Evolutionary conservation across 1,284 basidiomycete genomes (phyloP), one percentile per base, ranked within the genome.

Genomic region (Cryptococcus jaspeensis): DNA sequence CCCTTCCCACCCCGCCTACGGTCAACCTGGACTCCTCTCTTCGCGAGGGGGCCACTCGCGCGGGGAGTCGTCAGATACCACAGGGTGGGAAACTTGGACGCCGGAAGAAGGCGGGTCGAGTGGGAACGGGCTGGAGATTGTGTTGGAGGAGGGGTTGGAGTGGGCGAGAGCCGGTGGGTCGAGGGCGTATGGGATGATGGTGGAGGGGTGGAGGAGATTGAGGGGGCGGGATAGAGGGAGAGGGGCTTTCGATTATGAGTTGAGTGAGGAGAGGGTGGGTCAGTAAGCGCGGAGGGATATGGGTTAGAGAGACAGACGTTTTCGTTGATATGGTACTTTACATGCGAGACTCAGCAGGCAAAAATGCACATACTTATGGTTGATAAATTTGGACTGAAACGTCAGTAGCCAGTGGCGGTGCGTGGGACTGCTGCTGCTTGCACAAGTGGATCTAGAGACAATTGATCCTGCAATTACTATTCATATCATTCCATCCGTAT

Each of bases 171-270:
- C 50, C 18, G 48, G 22, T 37, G 62, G 53, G 37, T 59, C 48
- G 50, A 62, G 57, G 47, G 52, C 42, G 18, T 55, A 47, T 52
- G 62, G 59, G 45, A 22, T 52, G 20, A 28, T 55, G n/a, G 16
- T 50, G 16, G 55, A 56, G 40, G 35, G 41, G 37, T 55, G 32
- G 44, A 56, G 60, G 35, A 20, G 49, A 16, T 36, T 57, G 15
- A 53, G 45, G 32, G 53, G 55, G 51, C 36, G 46, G 28, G 43
- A 32, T 48, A 37, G 50, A 39, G 44, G 32, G 20, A 53, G 44
- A 36, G 36, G 59, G 39, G 50, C 55, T 23, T 62, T 58, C 49
- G 63, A 61, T 32, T 65, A 55, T 49, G 63, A 65, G 41, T 32
- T 65, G 49, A 37, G 42, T 20, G 62, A 59, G 35, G 53, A 44